These are phyloP conservation scores for Gastrolobium villosum DNA, from an alignment of 306 rosid species.

Conservation along the genomic window DNA sequence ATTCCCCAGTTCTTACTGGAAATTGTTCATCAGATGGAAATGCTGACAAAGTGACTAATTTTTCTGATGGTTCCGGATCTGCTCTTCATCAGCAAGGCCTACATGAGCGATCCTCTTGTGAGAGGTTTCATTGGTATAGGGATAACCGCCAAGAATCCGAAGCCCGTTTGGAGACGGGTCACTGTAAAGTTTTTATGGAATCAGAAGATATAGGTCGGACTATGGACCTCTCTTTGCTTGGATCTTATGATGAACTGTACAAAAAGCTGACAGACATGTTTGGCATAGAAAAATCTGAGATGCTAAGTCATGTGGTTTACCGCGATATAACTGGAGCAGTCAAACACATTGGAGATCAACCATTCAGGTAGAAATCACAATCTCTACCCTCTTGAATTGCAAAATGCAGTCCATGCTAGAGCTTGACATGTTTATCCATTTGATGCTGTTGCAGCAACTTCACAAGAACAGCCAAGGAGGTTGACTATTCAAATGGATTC, in stretches of 20 bases:
- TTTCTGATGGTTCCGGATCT: slow-evolving; percentile 68
- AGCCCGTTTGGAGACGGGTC: slow-evolving; percentile 65
- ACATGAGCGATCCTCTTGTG: slow-evolving; percentile 63
- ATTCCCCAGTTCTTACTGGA: slow-evolving; percentile 70
- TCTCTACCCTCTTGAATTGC: slow-evolving; percentile 22
- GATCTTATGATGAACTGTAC: slow-evolving; percentile 71
- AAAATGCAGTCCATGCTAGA: background rate
- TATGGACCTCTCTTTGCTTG: slow-evolving; percentile 71
- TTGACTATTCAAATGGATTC: slow-evolving; percentile 87
- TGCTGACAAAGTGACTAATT: slow-evolving; percentile 56
- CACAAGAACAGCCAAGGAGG: slow-evolving; percentile 75
- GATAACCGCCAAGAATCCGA: slow-evolving; percentile 63
- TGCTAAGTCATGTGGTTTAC: slow-evolving; percentile 68
- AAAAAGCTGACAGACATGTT: slow-evolving; percentile 80
- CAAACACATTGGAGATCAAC: slow-evolving; percentile 82
- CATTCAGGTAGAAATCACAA: slow-evolving; percentile 63
- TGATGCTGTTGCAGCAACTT: slow-evolving; percentile 72
- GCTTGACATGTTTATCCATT: slow-evolving; percentile 38
- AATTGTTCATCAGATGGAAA: slow-evolving; percentile 82
- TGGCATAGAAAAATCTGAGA: slow-evolving; percentile 72
- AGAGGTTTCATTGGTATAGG: slow-evolving; percentile 66
- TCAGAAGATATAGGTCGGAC: slow-evolving; percentile 82
- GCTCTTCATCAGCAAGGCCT: slow-evolving; percentile 60
- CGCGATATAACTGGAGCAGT: slow-evolving; percentile 70
- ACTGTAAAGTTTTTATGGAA: slow-evolving; percentile 82